These are phyloP conservation scores for Coemansia sp. DNA, from an alignment of 192 early-diverging fungal genomes.

Conservation along the genomic window DNA sequence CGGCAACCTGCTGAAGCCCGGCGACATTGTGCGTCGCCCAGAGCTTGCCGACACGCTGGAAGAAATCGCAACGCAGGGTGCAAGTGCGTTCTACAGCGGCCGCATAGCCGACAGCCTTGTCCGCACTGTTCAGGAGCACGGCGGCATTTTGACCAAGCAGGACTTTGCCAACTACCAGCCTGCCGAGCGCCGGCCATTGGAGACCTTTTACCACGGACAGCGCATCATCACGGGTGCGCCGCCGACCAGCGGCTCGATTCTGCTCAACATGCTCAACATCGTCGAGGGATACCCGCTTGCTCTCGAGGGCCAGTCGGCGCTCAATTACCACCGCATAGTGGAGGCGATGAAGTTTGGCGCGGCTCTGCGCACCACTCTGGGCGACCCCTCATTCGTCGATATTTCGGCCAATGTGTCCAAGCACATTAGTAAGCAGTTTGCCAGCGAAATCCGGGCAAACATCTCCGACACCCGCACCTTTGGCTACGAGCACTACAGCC, in stretches of 20 bases:
- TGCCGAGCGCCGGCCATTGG: constrained; percentile 57
- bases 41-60: constrained; percentile 62
- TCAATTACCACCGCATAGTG: constrained; percentile 78
- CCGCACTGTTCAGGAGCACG: constrained; percentile 57
- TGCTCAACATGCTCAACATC: constrained; percentile 82
- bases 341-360: constrained; percentile 87
- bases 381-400: constrained; percentile 70
- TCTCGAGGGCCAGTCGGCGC: constrained; percentile 54
- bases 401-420: constrained; percentile 49
- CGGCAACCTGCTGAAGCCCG: constrained; percentile 63
- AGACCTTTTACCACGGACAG: constrained; percentile 75
- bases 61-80: constrained; percentile 59
- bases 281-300: constrained; percentile 77
- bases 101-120: constrained; percentile 68
- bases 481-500: constrained; percentile 71
- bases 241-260: constrained; percentile 80
- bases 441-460: constrained; percentile 61
- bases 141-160: constrained; percentile 73
- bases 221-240: constrained; percentile 67
- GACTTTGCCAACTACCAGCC: constrained; percentile 72
- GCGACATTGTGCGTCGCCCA: constrained; percentile 63
- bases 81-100: constrained; percentile 60
- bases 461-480: constrained; percentile 73
- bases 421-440: constrained; percentile 70
- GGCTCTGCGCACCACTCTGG: constrained; percentile 76